These are phyloP conservation scores for Poronia punctata DNA, from an alignment of 495 filamentous ascomycete genomes.

Conservation along the genomic window DNA sequence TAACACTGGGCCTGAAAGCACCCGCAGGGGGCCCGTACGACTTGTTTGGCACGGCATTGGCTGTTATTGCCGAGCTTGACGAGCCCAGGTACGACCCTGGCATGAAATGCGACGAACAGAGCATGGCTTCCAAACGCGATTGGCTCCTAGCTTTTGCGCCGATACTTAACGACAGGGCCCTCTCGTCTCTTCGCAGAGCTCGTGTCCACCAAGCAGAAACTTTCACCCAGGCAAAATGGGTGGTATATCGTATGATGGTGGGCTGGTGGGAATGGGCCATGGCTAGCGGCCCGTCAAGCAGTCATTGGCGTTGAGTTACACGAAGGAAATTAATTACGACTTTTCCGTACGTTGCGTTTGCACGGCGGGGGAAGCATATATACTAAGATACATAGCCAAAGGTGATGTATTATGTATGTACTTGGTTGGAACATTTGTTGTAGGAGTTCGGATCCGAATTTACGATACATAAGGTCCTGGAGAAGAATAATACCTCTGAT, in stretches of 20 bases:
- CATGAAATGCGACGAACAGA: neutral
- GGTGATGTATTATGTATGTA: too few relatives aligned
- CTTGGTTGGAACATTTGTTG: too few relatives aligned
- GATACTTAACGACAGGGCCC: neutral
- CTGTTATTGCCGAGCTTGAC: neutral
- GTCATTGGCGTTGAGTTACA: too few relatives aligned
- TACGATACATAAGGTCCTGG: too few relatives aligned
- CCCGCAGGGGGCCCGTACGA: neutral
- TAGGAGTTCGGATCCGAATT: too few relatives aligned
- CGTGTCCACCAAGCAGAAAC: neutral
- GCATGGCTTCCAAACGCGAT: neutral
- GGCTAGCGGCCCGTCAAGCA: too few relatives aligned
- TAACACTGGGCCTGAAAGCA: neutral
- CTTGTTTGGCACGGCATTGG: neutral
- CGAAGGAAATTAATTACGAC: too few relatives aligned
- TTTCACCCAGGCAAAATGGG: neutral
- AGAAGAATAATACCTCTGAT: too few relatives aligned
- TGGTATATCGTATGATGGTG: neutral
- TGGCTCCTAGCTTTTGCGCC: neutral
- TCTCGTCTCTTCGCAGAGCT: neutral
- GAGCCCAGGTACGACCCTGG: neutral
- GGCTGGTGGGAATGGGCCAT: neutral
- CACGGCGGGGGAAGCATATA: too few relatives aligned
- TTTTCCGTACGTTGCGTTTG: too few relatives aligned
- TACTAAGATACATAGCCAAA: too few relatives aligned